Conservation (phyloP, 176 grass and related monocot genomes). For the Eleusine indica region DNA sequence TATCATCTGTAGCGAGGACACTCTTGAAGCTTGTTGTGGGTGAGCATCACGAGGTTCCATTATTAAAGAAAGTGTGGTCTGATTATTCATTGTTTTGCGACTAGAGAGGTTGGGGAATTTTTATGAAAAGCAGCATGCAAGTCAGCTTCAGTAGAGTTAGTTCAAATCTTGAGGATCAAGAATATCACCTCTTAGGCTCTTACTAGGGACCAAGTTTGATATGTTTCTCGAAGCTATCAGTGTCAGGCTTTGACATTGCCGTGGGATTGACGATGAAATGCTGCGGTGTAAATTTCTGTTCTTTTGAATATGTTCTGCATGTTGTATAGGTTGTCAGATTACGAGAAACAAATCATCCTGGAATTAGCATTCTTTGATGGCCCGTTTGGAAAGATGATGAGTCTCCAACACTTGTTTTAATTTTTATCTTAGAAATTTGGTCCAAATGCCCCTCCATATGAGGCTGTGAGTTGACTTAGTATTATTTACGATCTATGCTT, state of each 20-base stretch:
- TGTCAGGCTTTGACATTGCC: background rate
- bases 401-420: background rate
- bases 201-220: background rate
- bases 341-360: background rate
- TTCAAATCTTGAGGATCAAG: background rate
- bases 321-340: background rate
- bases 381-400: background rate
- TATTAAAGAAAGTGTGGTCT: background rate
- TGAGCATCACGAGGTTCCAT: background rate
- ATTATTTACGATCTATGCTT: background rate
- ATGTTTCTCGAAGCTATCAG: background rate
- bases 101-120: background rate
- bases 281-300: background rate
- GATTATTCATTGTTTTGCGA: background rate
- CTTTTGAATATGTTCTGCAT: too few species aligned
- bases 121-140: background rate
- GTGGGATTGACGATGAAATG: background rate
- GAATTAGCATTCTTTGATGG: background rate
- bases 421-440: background rate
- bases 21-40: background rate
- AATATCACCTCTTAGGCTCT: background rate
- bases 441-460: background rate
- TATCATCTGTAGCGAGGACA: background rate
- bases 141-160: background rate
- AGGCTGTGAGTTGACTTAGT: background rate